phyloP scores from a whole-genome alignment of 2,329 filamentous ascomycete genomes.

The Lasiodiplodia hormozganensis region DNA sequence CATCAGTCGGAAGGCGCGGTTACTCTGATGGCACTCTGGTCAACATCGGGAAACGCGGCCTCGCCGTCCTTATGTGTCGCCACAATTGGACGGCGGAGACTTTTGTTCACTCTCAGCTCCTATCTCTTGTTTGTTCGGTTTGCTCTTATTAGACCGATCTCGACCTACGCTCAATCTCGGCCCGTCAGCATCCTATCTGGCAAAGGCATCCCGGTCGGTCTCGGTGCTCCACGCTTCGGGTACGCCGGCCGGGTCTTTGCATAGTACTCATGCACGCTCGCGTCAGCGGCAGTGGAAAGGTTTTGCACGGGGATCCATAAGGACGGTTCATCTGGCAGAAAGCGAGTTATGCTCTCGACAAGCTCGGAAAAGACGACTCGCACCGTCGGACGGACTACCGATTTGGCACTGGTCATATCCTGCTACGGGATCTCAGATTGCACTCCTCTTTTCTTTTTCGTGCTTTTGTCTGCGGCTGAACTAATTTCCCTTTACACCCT shows the following conservation, averaged over 20 bases:
- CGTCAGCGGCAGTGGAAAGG: slow-evolving; percentile 6
- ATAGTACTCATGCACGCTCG: slow-evolving; percentile 20
- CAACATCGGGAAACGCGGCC: slow-evolving; percentile 53
- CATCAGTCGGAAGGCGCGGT: slow-evolving; percentile 39
- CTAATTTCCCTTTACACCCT: slow-evolving; percentile 27
- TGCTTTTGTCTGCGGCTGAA: slow-evolving; percentile 14
- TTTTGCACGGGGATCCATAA: slow-evolving; percentile 16
- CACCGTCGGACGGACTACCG: slow-evolving; percentile 9
- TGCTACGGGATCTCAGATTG: slow-evolving; percentile 29
- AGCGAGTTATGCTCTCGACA: slow-evolving; percentile 14
- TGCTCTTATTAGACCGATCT: slow-evolving; percentile 40
- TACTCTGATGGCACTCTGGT: slow-evolving; percentile 40
- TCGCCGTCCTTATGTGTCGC: slow-evolving; percentile 47
- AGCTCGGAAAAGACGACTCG: slow-evolving; percentile 3
- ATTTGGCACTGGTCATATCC: slow-evolving; percentile 13
- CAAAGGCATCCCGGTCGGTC: slow-evolving; percentile 22
- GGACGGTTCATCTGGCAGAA: slow-evolving; percentile 9
- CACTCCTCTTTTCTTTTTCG: slow-evolving; percentile 15
- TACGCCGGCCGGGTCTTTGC: slow-evolving; percentile 16
- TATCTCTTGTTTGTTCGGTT: slow-evolving; percentile 44
- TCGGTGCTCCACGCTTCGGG: slow-evolving; percentile 21
- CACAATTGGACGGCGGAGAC: slow-evolving; percentile 44
- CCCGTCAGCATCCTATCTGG: slow-evolving; percentile 25
- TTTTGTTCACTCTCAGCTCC: slow-evolving; percentile 45
- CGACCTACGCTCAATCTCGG: slow-evolving; percentile 23